Percentiles rank a stretch among this genome's conserved stretches.
Evolutionary conservation across 2,329 filamentous ascomycete species (phyloP).

Genomic region (Penicillium sp.): DNA sequence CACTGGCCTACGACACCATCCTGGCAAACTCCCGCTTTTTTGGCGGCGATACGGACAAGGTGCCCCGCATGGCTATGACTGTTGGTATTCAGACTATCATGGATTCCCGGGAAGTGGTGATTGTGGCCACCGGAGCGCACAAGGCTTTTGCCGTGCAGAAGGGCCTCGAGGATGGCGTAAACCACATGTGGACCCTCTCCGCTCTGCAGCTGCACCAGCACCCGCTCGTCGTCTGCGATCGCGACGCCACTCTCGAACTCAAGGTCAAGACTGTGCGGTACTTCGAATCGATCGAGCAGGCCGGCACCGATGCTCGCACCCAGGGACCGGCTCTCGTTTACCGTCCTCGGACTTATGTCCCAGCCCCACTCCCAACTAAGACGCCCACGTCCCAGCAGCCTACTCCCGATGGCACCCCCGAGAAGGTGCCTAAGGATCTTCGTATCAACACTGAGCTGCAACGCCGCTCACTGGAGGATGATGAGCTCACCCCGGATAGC

Average conservation of each 20-base stretch:
- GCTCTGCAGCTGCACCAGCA: conserved; percentile 77
- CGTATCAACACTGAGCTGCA: conserved; percentile 48
- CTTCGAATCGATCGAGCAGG: conserved; percentile 69
- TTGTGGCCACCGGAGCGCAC: conserved; percentile 78
- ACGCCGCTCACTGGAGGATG: conserved; percentile 37
- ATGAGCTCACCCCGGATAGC: conserved; percentile 50
- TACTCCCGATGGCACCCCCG: conserved; percentile 30
- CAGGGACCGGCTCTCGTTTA: conserved; percentile 47
- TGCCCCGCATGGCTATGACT: conserved; percentile 79
- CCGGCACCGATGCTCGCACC: conserved; percentile 52
- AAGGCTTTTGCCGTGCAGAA: conserved; percentile 77
- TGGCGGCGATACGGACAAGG: conserved; percentile 67
- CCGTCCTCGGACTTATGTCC: conserved; percentile 38
- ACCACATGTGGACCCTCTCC: conserved; percentile 89
- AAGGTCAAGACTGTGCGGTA: conserved; percentile 74
- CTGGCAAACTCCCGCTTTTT: conserved; percentile 85
- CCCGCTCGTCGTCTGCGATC: conserved; percentile 79
- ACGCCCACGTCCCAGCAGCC: conserved; percentile 24
- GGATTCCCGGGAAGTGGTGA: conserved; percentile 76
- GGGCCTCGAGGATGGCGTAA: conserved; percentile 77
- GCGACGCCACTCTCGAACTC: conserved; percentile 72
- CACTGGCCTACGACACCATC: conserved; percentile 82
- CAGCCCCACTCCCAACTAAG: conserved; percentile 29
- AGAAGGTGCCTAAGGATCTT: conserved; percentile 41
- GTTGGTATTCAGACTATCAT: conserved; percentile 82